Evolutionary conservation across 139 green algal species (phyloP).

Genomic region (Haematococcus lacustris): DNA sequence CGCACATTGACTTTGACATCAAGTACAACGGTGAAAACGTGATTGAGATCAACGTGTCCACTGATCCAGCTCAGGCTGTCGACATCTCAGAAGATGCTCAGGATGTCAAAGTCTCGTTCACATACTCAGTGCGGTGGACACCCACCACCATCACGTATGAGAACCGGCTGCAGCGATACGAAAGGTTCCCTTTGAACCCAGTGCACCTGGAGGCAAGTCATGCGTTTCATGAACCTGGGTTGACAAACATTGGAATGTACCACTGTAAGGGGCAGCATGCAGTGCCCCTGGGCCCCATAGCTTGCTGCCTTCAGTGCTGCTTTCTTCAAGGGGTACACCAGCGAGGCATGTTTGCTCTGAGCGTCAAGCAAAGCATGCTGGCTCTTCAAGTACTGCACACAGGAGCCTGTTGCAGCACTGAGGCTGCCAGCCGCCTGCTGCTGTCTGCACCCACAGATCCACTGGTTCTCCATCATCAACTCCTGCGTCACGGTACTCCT

Average conservation of each 20-base stretch:
- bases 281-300: too few species aligned
- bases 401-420: too few species aligned
- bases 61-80: slow-evolving; percentile 49
- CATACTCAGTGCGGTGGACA: slow-evolving; percentile 80
- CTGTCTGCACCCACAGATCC: too few species aligned
- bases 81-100: background rate
- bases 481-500: slow-evolving; percentile 84
- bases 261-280: too few species aligned
- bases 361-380: too few species aligned
- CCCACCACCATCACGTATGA: slow-evolving; percentile 56
- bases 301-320: too few species aligned
- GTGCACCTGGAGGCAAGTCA: slow-evolving; percentile 85
- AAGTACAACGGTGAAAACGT: slow-evolving; percentile 72
- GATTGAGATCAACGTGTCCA: slow-evolving; percentile 88
- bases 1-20: slow-evolving; percentile 85
- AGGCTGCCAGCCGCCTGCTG: too few species aligned
- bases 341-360: too few species aligned
- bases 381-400: too few species aligned
- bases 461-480: slow-evolving; percentile 94
- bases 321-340: too few species aligned
- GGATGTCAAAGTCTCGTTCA: slow-evolving; percentile 36
- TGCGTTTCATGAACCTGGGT: too few species aligned
- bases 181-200: slow-evolving; percentile 69
- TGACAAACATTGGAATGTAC: too few species aligned
- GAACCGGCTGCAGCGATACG: slow-evolving; percentile 79